These are phyloP conservation scores for Oryza punctata DNA, from an alignment of 176 grass and related monocot species.

Conservation along the genomic window DNA sequence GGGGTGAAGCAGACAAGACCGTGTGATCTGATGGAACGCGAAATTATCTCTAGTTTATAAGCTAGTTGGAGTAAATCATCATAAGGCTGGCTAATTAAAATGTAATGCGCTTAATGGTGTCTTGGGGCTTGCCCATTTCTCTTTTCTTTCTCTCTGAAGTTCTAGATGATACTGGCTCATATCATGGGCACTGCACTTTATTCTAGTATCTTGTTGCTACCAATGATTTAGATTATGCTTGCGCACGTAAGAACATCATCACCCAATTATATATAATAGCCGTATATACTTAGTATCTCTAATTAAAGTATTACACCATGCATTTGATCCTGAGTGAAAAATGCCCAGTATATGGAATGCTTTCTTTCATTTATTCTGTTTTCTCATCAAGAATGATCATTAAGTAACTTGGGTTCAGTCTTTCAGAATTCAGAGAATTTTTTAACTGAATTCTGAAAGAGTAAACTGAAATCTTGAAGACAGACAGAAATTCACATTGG, in stretches of 20 bases:
- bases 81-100: not conserved
- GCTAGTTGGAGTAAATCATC: not conserved
- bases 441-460: not conserved
- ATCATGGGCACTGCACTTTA: conserved; percentile 12
- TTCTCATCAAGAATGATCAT: not conserved
- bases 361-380: not conserved
- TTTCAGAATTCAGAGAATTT: not conserved
- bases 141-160: not conserved
- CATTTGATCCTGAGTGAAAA: not conserved
- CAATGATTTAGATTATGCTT: conserved; percentile 28
- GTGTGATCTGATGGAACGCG: conserved; percentile 21
- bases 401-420: not conserved
- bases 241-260: conserved; percentile 31
- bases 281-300: not conserved
- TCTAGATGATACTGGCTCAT: not conserved
- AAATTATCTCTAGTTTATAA: not conserved
- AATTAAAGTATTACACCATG: not conserved
- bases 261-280: not conserved
- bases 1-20: not conserved
- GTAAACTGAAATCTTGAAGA: not conserved
- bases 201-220: not conserved
- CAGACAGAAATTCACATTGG: not conserved
- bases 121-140: not conserved
- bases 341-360: not conserved
- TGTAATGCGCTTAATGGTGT: not conserved